Conservation (phyloP, 495 filamentous ascomycete genomes). For the Xylaria nigripes region DNA sequence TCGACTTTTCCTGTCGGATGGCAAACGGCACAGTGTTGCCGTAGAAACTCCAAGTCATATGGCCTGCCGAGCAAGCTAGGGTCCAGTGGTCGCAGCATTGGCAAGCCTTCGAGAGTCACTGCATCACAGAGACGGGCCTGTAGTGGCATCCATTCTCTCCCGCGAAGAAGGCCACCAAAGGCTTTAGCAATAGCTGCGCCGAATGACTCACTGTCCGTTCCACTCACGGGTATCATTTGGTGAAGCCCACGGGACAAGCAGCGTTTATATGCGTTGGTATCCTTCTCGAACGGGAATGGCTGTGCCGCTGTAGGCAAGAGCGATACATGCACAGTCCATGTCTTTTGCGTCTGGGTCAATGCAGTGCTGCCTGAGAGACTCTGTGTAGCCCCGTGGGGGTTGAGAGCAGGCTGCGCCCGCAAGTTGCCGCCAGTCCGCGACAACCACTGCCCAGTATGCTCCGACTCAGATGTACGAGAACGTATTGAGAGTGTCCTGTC, state of each 20-base stretch:
- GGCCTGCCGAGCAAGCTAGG: constrained; percentile 26
- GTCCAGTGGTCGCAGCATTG: constrained; percentile 46
- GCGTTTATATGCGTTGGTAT: constrained; percentile 49
- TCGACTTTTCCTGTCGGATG: constrained; percentile 44
- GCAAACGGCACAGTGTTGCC: constrained; percentile 40
- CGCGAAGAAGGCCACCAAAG: constrained; percentile 41
- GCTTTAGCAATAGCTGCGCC: constrained; percentile 37
- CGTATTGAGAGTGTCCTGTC: constrained; percentile 12
- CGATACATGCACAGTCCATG: constrained; percentile 51
- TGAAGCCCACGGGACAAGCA: constrained; percentile 50
- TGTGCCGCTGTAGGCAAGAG: constrained; percentile 43
- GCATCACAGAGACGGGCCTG: constrained; percentile 50
- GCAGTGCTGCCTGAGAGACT: constrained; percentile 6
- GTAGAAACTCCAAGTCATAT: constrained; percentile 43
- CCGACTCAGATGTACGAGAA: constrained; percentile 24
- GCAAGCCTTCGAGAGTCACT: constrained; percentile 43
- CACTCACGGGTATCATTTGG: constrained; percentile 42
- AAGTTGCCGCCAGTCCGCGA: constrained; percentile 16
- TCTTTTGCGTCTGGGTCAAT: constrained; percentile 18
- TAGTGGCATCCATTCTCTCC: constrained; percentile 45
- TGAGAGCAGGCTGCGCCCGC: constrained; percentile 6
- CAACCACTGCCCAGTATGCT: constrained; percentile 10
- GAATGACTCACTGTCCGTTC: constrained; percentile 41
- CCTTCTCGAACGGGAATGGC: constrained; percentile 52
- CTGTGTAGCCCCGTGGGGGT: constrained; percentile 3